Conservation (phyloP, 2,329 filamentous ascomycete genomes). For the Metarhizium guizhouense region DNA sequence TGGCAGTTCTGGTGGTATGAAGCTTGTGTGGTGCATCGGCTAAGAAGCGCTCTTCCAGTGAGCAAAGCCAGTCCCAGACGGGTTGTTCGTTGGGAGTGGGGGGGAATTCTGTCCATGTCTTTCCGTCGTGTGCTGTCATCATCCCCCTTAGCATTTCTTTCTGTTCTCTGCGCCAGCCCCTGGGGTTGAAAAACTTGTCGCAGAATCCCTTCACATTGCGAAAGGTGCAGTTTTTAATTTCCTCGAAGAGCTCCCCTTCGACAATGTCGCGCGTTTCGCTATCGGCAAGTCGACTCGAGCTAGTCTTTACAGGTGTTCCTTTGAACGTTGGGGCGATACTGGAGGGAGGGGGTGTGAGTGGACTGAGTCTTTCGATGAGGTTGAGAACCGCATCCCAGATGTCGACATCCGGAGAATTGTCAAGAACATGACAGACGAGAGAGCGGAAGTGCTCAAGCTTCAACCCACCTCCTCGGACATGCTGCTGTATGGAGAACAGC, state of each 20-base stretch:
- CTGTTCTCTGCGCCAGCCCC: conserved; percentile 7
- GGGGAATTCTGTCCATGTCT: conserved; percentile 10
- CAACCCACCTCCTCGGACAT: background rate
- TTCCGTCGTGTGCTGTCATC: conserved; percentile 7
- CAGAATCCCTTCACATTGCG: conserved; percentile 11
- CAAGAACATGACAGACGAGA: background rate
- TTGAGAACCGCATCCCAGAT: conserved; percentile 1
- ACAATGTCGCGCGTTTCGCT: conserved; percentile 6
- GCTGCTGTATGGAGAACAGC: background rate
- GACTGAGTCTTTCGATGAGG: background rate
- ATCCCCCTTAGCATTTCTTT: conserved; percentile 4
- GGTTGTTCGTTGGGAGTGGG: conserved; percentile 5
- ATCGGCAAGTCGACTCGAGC: conserved; percentile 5
- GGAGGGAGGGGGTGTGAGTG: background rate
- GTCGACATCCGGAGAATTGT: background rate
- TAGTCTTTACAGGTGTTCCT: conserved; percentile 6
- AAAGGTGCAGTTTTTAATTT: conserved; percentile 10
- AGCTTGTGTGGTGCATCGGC: conserved; percentile 9
- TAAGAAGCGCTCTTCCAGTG: conserved; percentile 6
- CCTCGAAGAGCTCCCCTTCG: conserved; percentile 6
- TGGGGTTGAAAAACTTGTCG: conserved; percentile 9
- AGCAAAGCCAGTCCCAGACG: conserved; percentile 2
- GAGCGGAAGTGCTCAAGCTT: background rate
- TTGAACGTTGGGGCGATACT: conserved; percentile 1
- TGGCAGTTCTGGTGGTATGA: conserved; percentile 10